phyloP scores from a whole-genome alignment of 345 rosid genomes.

The Corchorus olitorius region DNA sequence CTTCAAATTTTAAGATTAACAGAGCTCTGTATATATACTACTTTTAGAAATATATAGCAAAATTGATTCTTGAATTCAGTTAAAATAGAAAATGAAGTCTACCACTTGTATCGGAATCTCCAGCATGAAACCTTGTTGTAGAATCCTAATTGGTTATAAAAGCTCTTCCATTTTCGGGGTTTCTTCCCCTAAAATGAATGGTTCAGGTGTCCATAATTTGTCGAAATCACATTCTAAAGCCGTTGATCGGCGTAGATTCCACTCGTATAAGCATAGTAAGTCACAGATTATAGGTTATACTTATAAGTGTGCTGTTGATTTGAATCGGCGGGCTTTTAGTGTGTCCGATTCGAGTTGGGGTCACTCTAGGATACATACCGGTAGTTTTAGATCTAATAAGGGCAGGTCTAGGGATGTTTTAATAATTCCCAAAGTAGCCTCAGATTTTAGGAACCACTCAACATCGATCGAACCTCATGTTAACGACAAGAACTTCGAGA shows the following conservation, averaged over 20 bases:
- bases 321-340: constrained; percentile 61
- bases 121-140: constrained; percentile 79
- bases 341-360: constrained; percentile 53
- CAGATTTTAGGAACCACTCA: constrained; percentile 73
- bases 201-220: constrained; percentile 40
- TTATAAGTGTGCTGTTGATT: constrained; percentile 25
- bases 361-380: constrained; percentile 34
- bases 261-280: constrained; percentile 22
- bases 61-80: constrained; percentile 1
- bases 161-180: constrained; percentile 58
- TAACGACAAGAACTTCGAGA: constrained; percentile 69
- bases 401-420: constrained; percentile 64
- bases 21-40: constrained; percentile 29
- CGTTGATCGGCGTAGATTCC: constrained; percentile 36
- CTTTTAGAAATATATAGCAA: not conserved
- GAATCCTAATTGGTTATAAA: constrained; percentile 56
- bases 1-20: constrained; percentile 34
- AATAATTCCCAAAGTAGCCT: constrained; percentile 67
- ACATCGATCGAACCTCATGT: constrained; percentile 60
- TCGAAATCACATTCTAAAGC: constrained; percentile 54
- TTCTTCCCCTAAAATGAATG: constrained; percentile 36
- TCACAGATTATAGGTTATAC: constrained; percentile 33
- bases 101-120: constrained; percentile 61
- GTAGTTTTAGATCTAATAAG: constrained; percentile 31
- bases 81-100: constrained; percentile 47